Percentiles rank a stretch among this genome's conserved stretches.
Evolutionary conservation across 805 yeast species (phyloP).

Genomic region (Metschnikowia chrysomelidarum): DNA sequence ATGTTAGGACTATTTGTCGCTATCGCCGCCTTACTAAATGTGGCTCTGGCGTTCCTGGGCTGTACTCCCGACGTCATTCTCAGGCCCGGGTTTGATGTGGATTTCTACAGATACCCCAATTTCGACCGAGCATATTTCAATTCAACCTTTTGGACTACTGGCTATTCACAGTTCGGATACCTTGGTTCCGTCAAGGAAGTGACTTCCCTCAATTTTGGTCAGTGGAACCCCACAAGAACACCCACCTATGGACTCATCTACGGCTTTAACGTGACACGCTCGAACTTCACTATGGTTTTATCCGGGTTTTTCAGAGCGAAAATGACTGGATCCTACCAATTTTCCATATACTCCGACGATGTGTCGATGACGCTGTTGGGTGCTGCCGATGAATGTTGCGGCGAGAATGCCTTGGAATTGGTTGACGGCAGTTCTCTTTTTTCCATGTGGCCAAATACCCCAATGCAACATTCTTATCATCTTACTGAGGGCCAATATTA

Average conservation of each 20-base stretch:
- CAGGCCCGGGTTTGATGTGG: slow-evolving; percentile 5
- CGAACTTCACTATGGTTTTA: slow-evolving; percentile 9
- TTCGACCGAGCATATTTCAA: slow-evolving; percentile 1
- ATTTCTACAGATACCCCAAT: slow-evolving; percentile 8
- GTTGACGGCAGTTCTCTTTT: slow-evolving; percentile 6
- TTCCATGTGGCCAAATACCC: slow-evolving; percentile 3
- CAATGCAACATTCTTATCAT: neutral
- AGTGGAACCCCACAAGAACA: neutral
- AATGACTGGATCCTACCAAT: slow-evolving; percentile 7
- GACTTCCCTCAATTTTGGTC: neutral
- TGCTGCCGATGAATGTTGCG: slow-evolving; percentile 7
- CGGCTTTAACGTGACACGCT: slow-evolving; percentile 1
- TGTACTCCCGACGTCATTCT: slow-evolving; percentile 4
- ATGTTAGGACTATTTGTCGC: no score
- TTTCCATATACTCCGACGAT: slow-evolving; percentile 8
- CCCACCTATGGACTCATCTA: slow-evolving; percentile 1
- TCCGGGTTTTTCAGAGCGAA: slow-evolving; percentile 11
- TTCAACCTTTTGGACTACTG: slow-evolving; percentile 5
- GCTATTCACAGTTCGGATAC: slow-evolving; percentile 5
- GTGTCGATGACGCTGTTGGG: slow-evolving; percentile 10
- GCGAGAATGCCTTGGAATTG: slow-evolving; percentile 6
- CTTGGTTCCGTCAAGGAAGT: slow-evolving; percentile 3
- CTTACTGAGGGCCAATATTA: slow-evolving; percentile 8
- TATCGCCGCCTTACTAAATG: slow-evolving; percentile 1
- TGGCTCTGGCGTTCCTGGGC: slow-evolving; percentile 4